Conservation (phyloP, 345 rosid species). For the Corchorus olitorius region DNA sequence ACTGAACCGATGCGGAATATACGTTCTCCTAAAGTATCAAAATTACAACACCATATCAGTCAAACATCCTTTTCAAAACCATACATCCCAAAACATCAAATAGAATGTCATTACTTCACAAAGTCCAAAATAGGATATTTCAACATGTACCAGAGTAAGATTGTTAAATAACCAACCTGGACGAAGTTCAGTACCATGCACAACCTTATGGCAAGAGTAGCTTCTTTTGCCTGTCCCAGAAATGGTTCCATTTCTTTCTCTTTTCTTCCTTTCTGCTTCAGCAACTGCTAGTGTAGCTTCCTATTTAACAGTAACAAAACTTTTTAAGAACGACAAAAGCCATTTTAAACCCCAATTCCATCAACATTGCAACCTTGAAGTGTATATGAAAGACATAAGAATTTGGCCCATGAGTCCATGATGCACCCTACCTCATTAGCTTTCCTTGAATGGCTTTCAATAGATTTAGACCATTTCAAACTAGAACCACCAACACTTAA, state of each 20-base stretch:
- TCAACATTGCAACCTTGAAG: background rate
- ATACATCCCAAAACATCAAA: background rate
- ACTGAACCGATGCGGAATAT: conserved; percentile 82
- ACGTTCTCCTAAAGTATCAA: conserved; percentile 54
- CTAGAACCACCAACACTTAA: conserved; percentile 85
- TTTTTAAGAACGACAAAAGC: conserved; percentile 10
- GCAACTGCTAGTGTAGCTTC: conserved; percentile 94
- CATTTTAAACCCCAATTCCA: conserved; percentile 8
- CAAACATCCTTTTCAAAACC: conserved; percentile 17
- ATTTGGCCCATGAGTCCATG: conserved; percentile 13
- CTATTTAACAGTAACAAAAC: conserved; percentile 37
- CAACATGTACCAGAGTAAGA: conserved; percentile 16
- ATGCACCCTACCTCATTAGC: conserved; percentile 74
- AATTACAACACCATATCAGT: conserved; percentile 8
- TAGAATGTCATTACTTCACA: background rate
- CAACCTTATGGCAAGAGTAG: conserved; percentile 52
- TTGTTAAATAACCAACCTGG: conserved; percentile 27
- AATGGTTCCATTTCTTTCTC: conserved; percentile 49
- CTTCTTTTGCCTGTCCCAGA: conserved; percentile 45
- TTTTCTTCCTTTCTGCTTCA: conserved; percentile 69
- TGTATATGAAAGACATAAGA: background rate
- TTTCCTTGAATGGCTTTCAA: conserved; percentile 76
- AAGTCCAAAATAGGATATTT: background rate
- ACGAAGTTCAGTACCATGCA: conserved; percentile 27
- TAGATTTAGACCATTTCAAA: conserved; percentile 96